Evolutionary conservation across 768 basidiomycete species (phyloP).

Genomic region (Lactarius psammicola): DNA sequence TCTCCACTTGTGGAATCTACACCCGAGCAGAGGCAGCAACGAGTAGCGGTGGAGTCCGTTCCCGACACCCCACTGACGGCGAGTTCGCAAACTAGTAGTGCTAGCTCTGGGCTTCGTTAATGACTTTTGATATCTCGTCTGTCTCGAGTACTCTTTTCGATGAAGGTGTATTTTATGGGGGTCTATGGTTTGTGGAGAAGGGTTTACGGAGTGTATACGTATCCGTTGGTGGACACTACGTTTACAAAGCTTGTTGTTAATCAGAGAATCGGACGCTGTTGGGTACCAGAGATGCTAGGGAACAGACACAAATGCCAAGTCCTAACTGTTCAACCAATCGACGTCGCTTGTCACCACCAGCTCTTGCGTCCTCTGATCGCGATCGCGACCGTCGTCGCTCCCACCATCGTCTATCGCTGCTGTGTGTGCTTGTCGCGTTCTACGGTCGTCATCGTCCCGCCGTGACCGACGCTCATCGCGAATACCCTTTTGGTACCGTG

Average conservation of each 20-base stretch:
- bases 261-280: background rate
- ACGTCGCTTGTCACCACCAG: constrained; percentile 33
- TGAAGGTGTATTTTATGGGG: background rate
- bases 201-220: background rate
- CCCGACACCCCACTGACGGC: constrained; percentile 20
- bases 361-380: constrained; percentile 32
- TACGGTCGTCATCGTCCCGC: constrained; percentile 29
- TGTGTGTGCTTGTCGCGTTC: constrained; percentile 9
- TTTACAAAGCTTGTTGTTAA: background rate
- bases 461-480: constrained; percentile 31
- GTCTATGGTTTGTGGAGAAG: background rate
- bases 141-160: background rate
- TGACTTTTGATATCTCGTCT: background rate
- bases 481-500: constrained; percentile 27
- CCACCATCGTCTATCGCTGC: constrained; percentile 20
- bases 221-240: background rate
- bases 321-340: constrained; percentile 19
- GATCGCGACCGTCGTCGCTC: constrained; percentile 30
- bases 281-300: background rate
- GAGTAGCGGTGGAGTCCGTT: constrained; percentile 1
- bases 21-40: constrained; percentile 2
- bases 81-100: constrained; percentile 2
- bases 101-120: background rate
- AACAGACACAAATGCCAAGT: background rate
- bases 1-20: background rate